Conservation (phyloP, 2,329 filamentous ascomycete species). For the Talaromyces sp. region DNA sequence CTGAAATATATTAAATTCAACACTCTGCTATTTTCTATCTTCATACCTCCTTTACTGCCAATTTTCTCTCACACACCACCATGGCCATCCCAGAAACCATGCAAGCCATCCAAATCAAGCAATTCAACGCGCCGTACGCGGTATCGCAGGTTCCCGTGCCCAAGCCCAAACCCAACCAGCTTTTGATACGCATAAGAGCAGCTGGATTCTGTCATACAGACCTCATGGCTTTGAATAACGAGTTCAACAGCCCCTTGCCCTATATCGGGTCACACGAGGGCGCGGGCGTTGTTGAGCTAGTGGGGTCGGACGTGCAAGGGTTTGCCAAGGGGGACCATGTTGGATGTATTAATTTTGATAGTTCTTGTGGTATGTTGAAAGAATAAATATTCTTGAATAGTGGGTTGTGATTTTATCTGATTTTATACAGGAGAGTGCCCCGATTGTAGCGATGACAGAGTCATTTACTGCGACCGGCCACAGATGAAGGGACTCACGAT, state of each 20-base stretch:
- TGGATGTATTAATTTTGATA: slow-evolving; percentile 50
- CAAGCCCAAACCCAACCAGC: slow-evolving; percentile 43
- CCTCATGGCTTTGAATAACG: slow-evolving; percentile 48
- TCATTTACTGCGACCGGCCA: slow-evolving; percentile 12
- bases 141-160: slow-evolving; percentile 48
- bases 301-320: slow-evolving; percentile 35
- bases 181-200: slow-evolving; percentile 56
- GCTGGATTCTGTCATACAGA: slow-evolving; percentile 61
- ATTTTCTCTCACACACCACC: no score
- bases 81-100: slow-evolving; percentile 2
- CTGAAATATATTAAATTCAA: not conserved
- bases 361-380: slow-evolving; percentile 41
- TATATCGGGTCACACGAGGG: slow-evolving; percentile 54
- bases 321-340: slow-evolving; percentile 50
- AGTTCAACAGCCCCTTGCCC: slow-evolving; percentile 45
- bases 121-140: slow-evolving; percentile 48
- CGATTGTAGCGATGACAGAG: slow-evolving; percentile 37
- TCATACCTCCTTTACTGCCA: no score
- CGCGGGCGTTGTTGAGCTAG: slow-evolving; percentile 47
- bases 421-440: not conserved
- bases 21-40: no score
- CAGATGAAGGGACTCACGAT: slow-evolving; percentile 43
- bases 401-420: no score
- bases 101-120: slow-evolving; percentile 11
- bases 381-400: slow-evolving; percentile 20